Conservation (phyloP, 73 alveolate species). For the Uronychia binucleata region DNA sequence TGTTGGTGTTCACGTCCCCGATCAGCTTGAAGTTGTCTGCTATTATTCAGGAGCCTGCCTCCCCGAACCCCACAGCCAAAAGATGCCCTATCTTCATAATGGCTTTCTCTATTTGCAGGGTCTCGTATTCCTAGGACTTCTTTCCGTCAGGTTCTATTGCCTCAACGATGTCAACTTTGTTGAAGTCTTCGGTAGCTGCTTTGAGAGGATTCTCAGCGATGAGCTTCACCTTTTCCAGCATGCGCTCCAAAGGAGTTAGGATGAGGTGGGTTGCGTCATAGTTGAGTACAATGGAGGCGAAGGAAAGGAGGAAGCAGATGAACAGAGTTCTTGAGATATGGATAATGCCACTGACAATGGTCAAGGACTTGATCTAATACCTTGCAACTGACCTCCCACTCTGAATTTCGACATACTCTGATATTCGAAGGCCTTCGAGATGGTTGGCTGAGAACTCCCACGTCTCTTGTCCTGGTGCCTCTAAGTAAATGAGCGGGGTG, state of each 20-base stretch:
- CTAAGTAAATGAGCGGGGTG: not conserved
- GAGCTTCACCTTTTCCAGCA: conserved; percentile 58
- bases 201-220: conserved; percentile 60
- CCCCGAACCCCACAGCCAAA: conserved; percentile 87
- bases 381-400: not conserved
- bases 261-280: conserved; percentile 58
- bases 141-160: conserved; percentile 21
- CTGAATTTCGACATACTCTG: not conserved
- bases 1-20: not conserved
- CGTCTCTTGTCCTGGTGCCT: not conserved
- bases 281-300: conserved; percentile 42
- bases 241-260: conserved; percentile 57
- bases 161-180: conserved; percentile 34
- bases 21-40: conserved; percentile 66
- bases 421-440: not conserved
- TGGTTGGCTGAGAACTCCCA: not conserved
- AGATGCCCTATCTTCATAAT: conserved; percentile 78
- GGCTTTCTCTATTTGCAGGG: conserved; percentile 60
- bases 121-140: conserved; percentile 42
- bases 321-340: conserved; percentile 48
- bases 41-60: conserved; percentile 89
- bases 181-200: conserved; percentile 56
- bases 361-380: not conserved
- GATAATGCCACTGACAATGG: not conserved
- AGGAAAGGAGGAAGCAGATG: conserved; percentile 47